Evolutionary conservation across 164 flowering plant genomes (phyloP), one percentile per base, ranked within the genome.

Genomic region (Cinnamomum chago): DNA sequence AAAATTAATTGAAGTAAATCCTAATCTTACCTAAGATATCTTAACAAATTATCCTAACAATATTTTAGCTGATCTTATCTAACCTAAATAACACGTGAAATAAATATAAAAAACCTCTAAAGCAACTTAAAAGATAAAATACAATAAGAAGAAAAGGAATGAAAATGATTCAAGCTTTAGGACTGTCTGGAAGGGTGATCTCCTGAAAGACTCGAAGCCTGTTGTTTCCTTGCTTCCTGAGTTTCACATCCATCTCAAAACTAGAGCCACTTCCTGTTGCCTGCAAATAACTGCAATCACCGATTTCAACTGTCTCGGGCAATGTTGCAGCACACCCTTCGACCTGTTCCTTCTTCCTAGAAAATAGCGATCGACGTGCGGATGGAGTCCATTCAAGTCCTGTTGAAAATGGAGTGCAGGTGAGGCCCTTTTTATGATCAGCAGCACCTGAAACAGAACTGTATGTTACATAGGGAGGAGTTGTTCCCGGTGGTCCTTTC

Each of bases 181-280:
- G 86, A 69, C 83, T 82, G 47, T 79, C 84, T 23, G 85, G 83
- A 62, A 33, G 84, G 68, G 89, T 81, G 33, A 87, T 85, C 22
- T 89, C 85, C 77, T 71, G 73, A 79, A 86, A 88, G 70, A 86
- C 88, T 75, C 83, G 85, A 79, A 88, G 81, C 82, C 47, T 6
- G 47, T 9, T 85, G 72, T 81, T 86, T 74, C 73, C 35, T 66
- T 82, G 81, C 79, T 77, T 71, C 71, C 13, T 65, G 11, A 52
- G 47, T 2, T 27, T 72, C 22, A 11, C 11, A 22, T 71, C 75
- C 35, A 72, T 73, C 25, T 68, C 67, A n/a, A 67, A 20, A 14
- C 65, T 33, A 28, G 76, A 69, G 23, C 73, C 76, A 65, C 62
- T 71, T 58, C 72, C 82, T 17, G 22, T 71, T 3, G 65, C 67